Base-by-base conservation (phyloP, 2,329 filamentous ascomycete species). In the Aureobasidium vineae region DNA sequence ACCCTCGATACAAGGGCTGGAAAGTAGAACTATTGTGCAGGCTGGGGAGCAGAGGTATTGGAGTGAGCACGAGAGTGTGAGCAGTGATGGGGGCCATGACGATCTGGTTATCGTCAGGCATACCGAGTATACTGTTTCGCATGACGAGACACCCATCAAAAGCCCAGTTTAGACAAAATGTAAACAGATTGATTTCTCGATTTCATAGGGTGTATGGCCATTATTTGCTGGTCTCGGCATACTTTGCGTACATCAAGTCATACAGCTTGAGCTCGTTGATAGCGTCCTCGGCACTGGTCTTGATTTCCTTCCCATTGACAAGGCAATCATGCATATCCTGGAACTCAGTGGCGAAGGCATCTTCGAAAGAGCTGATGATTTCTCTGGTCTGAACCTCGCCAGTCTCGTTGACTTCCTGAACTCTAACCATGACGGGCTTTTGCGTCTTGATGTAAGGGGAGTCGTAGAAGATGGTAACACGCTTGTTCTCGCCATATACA, bases 391-490 rank as follows among this genome's bases (percentile, higher is more conserved):
- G 63, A 7, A 70, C 69, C 26, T 73, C 75, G 0, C 75, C 78
- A 13, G 78, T 60, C 11, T 71, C 74, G 5, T 77, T 75, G 50
- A 76, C 73, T 69, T 86, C 83, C 6, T 77, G 71, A 10, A 86
- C 74, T 0, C 73, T 75, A 64, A 86, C 79, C 6, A 77, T 81
- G 28, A 84, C 81, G 0, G 82, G 81, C 26, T 64, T 64, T 1
- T 86, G 73, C 0, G 81, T 84, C 69, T 85, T 85, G n/a, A 86
- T 77, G 66, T 83, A 86, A 0, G 85, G 86, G 0, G 84, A 83
- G 66, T 88, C 84, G 69, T 83, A 86, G 41, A 82, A 72, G 13
- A 88, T 77, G 1, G 76, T 79, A 0, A 88, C 81, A 0, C 80
- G 82, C 75, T 88, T 88, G 7, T 79, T 76, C 19, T 77, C 72